A percentile compares a stretch with the other conserved stretches of the same genome.
Conservation (phyloP, 768 basidiomycete genomes). For the Kwoniella newhampshirensis region DNA sequence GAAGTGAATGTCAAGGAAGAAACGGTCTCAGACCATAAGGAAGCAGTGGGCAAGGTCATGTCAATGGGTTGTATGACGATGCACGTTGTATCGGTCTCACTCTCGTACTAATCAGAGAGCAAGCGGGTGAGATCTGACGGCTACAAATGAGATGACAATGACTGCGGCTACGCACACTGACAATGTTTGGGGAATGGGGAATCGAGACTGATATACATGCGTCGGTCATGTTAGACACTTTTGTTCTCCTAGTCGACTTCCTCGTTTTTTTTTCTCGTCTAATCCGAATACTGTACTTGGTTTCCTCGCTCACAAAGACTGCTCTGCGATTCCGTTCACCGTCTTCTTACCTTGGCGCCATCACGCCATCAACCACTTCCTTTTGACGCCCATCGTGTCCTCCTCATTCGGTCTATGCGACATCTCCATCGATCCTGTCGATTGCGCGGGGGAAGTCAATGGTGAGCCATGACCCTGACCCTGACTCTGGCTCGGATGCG, state of each 20-base stretch:
- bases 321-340: not conserved
- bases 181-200: not conserved
- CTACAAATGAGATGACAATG: no score
- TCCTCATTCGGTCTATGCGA: constrained; percentile 5
- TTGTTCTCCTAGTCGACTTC: not conserved
- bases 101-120: no score
- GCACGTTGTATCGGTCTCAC: no score
- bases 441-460: not conserved
- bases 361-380: constrained; percentile 25
- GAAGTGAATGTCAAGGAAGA: no score
- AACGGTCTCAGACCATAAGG: no score
- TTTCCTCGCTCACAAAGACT: not conserved
- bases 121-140: no score
- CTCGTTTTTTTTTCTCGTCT: not conserved
- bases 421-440: constrained; percentile 2
- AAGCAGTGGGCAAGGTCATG: no score
- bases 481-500: not conserved
- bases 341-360: no score
- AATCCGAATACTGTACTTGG: not conserved
- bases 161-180: no score
- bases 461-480: not conserved
- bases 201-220: not conserved
- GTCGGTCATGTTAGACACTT: no score
- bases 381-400: constrained; percentile 27
- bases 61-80: no score